phyloP scores from a whole-genome alignment of 106 monocot species.

The Amphibolis antarctica region DNA sequence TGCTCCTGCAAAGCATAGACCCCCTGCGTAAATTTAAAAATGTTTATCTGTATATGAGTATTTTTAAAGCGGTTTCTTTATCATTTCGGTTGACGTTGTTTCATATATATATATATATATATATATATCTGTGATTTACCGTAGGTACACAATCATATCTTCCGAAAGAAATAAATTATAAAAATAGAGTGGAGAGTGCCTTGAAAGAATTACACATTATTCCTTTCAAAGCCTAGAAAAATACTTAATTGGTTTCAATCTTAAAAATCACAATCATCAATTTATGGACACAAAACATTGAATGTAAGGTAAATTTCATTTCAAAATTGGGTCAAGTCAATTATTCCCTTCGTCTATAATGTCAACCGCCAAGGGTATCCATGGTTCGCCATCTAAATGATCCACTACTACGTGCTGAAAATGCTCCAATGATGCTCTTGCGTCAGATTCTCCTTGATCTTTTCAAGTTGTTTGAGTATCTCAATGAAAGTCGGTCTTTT shows the following conservation, averaged over 20 bases:
- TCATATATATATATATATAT: no score
- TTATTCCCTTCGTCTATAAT: not conserved
- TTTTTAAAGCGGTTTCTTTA: not conserved
- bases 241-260: not conserved
- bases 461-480: slow-evolving; percentile 82
- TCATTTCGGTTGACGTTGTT: no score
- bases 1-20: slow-evolving; percentile 1
- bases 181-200: not conserved
- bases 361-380: not conserved
- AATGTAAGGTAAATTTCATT: not conserved
- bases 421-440: slow-evolving; percentile 60
- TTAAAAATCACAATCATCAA: not conserved
- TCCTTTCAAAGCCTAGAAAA: not conserved
- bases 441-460: slow-evolving; percentile 57
- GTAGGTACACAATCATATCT: not conserved
- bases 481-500: slow-evolving; percentile 76
- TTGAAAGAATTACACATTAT: no score
- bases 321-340: not conserved
- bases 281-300: slow-evolving; percentile 4
- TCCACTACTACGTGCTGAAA: slow-evolving; percentile 14
- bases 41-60: no score
- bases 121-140: no score
- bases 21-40: no score
- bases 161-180: not conserved
- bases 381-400: not conserved